Conservation (phyloP, 805 yeast species). For the Zygotorulaspora florentina region DNA sequence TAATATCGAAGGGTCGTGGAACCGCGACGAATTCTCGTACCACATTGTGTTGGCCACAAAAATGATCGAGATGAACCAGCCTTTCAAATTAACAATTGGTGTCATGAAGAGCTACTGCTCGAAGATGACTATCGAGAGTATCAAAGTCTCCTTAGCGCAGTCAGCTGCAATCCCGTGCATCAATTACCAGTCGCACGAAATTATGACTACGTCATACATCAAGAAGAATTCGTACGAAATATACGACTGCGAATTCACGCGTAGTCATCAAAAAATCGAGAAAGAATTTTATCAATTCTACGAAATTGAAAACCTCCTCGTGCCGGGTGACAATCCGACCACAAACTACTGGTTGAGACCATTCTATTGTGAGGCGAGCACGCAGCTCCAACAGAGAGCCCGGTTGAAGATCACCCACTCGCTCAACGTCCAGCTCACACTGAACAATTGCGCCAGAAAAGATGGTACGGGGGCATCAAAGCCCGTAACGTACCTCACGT, state of each 20-base stretch:
- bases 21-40: conserved; percentile 9
- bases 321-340: conserved; percentile 2
- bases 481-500: conserved; percentile 5
- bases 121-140: conserved; percentile 2
- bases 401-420: conserved; percentile 19
- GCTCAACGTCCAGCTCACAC: conserved; percentile 8
- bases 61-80: conserved; percentile 15
- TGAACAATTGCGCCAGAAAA: conserved; percentile 1
- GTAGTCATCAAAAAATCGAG: background rate
- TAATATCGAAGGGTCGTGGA: conserved; percentile 13
- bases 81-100: conserved; percentile 11
- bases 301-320: conserved; percentile 7
- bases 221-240: conserved; percentile 11
- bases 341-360: conserved; percentile 12
- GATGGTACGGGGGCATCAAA: background rate
- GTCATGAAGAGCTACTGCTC: conserved; percentile 5
- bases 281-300: conserved; percentile 5
- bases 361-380: conserved; percentile 17
- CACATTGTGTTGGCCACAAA: conserved; percentile 12
- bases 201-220: conserved; percentile 11
- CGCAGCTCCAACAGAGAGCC: conserved; percentile 9
- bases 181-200: conserved; percentile 6
- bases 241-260: conserved; percentile 6
- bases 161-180: conserved; percentile 19
- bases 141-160: conserved; percentile 14